phyloP scores from a whole-genome alignment of 2,329 filamentous ascomycete genomes.

The Colletotrichum noveboracense region DNA sequence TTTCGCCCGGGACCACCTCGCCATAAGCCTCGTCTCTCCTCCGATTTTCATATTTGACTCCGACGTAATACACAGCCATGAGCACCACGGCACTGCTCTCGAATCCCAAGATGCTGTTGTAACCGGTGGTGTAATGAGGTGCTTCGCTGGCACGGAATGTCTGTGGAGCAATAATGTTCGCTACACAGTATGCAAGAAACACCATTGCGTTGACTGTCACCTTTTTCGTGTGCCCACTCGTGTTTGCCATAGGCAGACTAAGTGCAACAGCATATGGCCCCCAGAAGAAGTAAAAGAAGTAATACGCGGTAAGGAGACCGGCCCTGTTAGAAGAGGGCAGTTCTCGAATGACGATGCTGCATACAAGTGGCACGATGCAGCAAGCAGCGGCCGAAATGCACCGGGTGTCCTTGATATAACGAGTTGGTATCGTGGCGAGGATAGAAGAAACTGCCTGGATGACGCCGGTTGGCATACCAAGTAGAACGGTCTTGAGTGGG shows the following conservation, averaged over 20 bases:
- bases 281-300: constrained; percentile 30
- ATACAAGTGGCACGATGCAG: constrained; percentile 17
- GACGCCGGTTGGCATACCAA: not conserved
- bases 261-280: constrained; percentile 24
- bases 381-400: constrained; percentile 12
- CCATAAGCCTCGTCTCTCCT: constrained; percentile 14
- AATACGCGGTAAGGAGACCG: constrained; percentile 27
- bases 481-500: constrained; percentile 43
- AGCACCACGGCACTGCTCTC: not conserved
- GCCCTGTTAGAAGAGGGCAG: constrained; percentile 44
- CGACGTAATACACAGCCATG: not conserved
- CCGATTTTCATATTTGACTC: not conserved
- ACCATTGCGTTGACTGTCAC: constrained; percentile 60
- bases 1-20: not conserved
- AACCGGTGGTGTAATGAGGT: constrained; percentile 66
- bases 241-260: constrained; percentile 28
- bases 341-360: not conserved
- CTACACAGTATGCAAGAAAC: constrained; percentile 64
- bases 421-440: constrained; percentile 7
- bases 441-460: not conserved
- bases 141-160: constrained; percentile 62
- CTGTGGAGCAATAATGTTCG: constrained; percentile 67
- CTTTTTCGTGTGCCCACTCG: constrained; percentile 28
- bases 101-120: constrained; percentile 63
- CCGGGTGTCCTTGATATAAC: constrained; percentile 15